phyloP scores from a whole-genome alignment of 129 eudicot genomes.

The Centrapalus pauciflorus region DNA sequence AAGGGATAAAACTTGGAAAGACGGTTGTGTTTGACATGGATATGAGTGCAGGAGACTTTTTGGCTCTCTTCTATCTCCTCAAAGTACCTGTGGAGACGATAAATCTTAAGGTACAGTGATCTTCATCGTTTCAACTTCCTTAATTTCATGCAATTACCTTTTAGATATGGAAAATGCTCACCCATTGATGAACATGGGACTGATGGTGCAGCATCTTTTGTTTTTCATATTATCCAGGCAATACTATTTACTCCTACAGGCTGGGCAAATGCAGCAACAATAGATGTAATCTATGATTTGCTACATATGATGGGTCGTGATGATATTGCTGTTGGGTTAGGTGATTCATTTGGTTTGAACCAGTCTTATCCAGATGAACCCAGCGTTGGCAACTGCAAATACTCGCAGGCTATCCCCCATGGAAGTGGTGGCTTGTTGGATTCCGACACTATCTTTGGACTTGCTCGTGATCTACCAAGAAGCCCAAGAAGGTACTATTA shows the following conservation, averaged over 20 bases:
- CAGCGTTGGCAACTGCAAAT: conserved; percentile 69
- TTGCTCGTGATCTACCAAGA: conserved; percentile 72
- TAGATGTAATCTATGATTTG: conserved; percentile 74
- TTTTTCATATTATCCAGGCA: conserved; percentile 41
- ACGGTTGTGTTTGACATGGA: conserved; percentile 83
- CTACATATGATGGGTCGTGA: conserved; percentile 99
- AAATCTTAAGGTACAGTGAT: conserved; percentile 57
- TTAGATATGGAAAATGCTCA: background rate
- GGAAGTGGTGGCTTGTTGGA: conserved; percentile 88
- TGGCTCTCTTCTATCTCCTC: conserved; percentile 82
- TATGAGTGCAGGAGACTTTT: conserved; percentile 91
- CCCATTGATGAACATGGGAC: background rate
- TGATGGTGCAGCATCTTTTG: background rate
- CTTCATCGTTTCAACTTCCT: background rate
- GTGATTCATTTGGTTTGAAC: conserved; percentile 66
- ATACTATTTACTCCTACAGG: conserved; percentile 74
- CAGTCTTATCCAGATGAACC: conserved; percentile 47
- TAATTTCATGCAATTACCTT: background rate
- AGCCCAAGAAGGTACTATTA: conserved; percentile 69
- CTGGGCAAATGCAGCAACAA: conserved; percentile 91
- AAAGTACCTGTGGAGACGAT: conserved; percentile 62
- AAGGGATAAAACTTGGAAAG: conserved; percentile 45
- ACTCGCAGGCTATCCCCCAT: conserved; percentile 68
- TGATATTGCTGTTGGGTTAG: conserved; percentile 77
- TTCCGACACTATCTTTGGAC: conserved; percentile 81